Conservation (phyloP, 1,139 yeast species). For the Protomyces inouyei region DNA sequence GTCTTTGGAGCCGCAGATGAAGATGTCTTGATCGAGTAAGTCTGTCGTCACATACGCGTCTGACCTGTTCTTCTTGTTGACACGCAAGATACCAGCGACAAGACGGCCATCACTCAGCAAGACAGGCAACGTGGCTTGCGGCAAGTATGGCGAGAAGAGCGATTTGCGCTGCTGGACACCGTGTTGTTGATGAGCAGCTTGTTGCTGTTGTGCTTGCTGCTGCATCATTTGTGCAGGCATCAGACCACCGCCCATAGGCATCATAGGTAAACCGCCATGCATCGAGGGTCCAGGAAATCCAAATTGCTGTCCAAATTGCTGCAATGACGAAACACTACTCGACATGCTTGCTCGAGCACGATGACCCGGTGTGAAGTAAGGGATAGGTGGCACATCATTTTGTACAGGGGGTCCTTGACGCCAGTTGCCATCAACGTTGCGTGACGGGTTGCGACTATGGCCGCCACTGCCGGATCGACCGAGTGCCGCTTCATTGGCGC, state of each 20-base stretch:
- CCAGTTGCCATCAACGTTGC: slow-evolving; percentile 52
- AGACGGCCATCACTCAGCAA: slow-evolving; percentile 82
- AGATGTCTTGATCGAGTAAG: slow-evolving; percentile 88
- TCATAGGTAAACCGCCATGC: slow-evolving; percentile 36
- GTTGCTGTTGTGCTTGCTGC: slow-evolving; percentile 34
- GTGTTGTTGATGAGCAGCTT: slow-evolving; percentile 39
- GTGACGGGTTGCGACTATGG: slow-evolving; percentile 54
- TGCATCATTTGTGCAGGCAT: slow-evolving; percentile 35
- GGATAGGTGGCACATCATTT: slow-evolving; percentile 33
- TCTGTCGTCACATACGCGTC: slow-evolving; percentile 98
- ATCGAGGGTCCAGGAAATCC: slow-evolving; percentile 31
- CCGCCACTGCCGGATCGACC: slow-evolving; percentile 36
- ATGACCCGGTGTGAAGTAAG: slow-evolving; percentile 70
- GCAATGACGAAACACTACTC: slow-evolving; percentile 43
- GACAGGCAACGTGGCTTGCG: slow-evolving; percentile 88
- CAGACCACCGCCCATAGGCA: slow-evolving; percentile 36
- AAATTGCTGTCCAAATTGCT: slow-evolving; percentile 25
- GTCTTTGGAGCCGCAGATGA: slow-evolving; percentile 97
- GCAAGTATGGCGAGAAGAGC: slow-evolving; percentile 89
- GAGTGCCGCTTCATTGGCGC: slow-evolving; percentile 39
- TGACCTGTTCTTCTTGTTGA: slow-evolving; percentile 89
- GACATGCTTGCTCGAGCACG: slow-evolving; percentile 69
- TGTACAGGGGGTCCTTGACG: slow-evolving; percentile 32
- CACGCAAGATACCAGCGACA: slow-evolving; percentile 88
- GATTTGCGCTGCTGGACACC: slow-evolving; percentile 58